Percentiles rank a stretch among this genome's conserved stretches.
These are phyloP conservation scores for Trichoderma asperelloides DNA, from an alignment of 495 filamentous ascomycete genomes.

Conservation along the genomic window DNA sequence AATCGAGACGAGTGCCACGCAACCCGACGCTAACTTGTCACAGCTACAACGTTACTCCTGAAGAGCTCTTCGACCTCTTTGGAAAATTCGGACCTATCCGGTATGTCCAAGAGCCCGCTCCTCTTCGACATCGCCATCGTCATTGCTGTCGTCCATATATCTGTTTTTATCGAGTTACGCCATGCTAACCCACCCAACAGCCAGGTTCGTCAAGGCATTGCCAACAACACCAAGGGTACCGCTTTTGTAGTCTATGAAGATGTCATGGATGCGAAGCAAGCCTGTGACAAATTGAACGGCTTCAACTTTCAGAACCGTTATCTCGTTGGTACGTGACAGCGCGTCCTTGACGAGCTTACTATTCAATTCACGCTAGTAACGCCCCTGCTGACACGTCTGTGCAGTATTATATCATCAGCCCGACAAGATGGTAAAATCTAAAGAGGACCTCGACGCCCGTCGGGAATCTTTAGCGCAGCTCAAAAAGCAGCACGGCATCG, in stretches of 20 bases:
- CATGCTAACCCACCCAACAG: slow-evolving; percentile 42
- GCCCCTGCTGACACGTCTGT: slow-evolving; percentile 15
- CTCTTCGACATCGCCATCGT: not conserved
- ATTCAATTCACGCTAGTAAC: not conserved
- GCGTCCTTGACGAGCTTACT: not conserved
- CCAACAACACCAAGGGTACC: slow-evolving; percentile 94
- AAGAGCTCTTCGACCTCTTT: slow-evolving; percentile 91
- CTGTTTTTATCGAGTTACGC: not conserved
- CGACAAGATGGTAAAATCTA: slow-evolving; percentile 89
- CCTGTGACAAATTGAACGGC: slow-evolving; percentile 98
- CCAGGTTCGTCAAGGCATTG: slow-evolving; percentile 97
- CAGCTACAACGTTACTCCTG: slow-evolving; percentile 91
- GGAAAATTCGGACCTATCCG: slow-evolving; percentile 90
- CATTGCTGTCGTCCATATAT: not conserved
- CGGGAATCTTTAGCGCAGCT: slow-evolving; percentile 96
- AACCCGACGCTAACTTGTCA: slow-evolving; percentile 17
- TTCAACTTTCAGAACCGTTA: slow-evolving; percentile 99
- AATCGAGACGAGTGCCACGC: not conserved
- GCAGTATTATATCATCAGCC: slow-evolving; percentile 96
- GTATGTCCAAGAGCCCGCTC: slow-evolving; percentile 41
- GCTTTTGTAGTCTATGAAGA: slow-evolving; percentile 99
- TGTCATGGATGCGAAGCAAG: slow-evolving; percentile 96
- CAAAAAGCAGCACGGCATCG: slow-evolving; percentile 96
- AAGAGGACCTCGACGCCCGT: slow-evolving; percentile 88
- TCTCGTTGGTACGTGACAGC: slow-evolving; percentile 72